Conservation (phyloP, 768 basidiomycete species). For the Russula dissimulans region DNA sequence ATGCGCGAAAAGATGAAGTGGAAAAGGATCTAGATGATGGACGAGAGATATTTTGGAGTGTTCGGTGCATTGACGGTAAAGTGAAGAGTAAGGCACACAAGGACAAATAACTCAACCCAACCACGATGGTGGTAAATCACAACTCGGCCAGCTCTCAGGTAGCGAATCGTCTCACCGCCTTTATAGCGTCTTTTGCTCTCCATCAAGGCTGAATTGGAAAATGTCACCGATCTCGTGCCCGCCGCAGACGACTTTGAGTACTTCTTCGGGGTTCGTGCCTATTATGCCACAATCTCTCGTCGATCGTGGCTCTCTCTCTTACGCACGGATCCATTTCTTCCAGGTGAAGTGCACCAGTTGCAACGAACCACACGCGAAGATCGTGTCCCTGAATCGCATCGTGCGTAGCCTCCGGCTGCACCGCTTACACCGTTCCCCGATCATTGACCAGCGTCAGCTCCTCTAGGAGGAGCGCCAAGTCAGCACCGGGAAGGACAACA, state of each 20-base stretch:
- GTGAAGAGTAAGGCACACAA: conserved; percentile 5
- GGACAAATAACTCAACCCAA: conserved; percentile 13
- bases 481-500: conserved; percentile 55
- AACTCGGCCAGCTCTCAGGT: neutral
- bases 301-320: neutral
- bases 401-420: conserved; percentile 29
- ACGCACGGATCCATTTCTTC: neutral
- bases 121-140: conserved; percentile 1
- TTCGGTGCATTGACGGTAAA: neutral
- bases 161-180: conserved; percentile 6
- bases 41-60: conserved; percentile 1
- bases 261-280: conserved; percentile 55
- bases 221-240: conserved; percentile 62
- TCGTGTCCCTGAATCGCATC: conserved; percentile 59
- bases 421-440: neutral
- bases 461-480: conserved; percentile 56
- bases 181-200: conserved; percentile 51
- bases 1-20: conserved; percentile 18
- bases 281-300: neutral
- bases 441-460: neutral
- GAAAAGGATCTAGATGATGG: conserved; percentile 22
- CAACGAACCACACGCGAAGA: conserved; percentile 64
- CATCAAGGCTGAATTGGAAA: conserved; percentile 74
- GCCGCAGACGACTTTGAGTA: conserved; percentile 64
- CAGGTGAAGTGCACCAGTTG: conserved; percentile 77